These are phyloP conservation scores for Saitozyma sp. DNA, from an alignment of 768 basidiomycete genomes.

Conservation along the genomic window DNA sequence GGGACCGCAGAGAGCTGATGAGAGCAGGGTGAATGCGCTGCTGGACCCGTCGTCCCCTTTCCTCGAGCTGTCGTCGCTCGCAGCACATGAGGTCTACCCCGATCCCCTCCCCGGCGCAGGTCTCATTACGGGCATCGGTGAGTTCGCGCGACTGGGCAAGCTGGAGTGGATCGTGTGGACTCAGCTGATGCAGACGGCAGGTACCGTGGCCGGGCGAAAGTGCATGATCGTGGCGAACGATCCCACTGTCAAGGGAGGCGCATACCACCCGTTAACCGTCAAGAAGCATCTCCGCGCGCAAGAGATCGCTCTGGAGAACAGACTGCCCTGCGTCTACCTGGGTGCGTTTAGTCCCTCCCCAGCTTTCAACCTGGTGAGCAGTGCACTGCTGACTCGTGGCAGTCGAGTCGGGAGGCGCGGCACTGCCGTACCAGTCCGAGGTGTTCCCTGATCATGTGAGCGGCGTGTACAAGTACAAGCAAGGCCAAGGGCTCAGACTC, in stretches of 20 bases:
- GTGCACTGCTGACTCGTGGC: not conserved
- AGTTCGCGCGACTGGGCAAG: not conserved
- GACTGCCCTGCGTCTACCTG: conserved; percentile 85
- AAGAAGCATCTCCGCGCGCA: conserved; percentile 96
- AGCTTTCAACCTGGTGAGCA: not conserved
- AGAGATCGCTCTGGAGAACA: conserved; percentile 88
- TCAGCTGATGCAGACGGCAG: conserved; percentile 35
- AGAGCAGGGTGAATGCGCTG: conserved; percentile 65
- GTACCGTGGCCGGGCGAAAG: conserved; percentile 74
- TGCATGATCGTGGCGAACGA: conserved; percentile 93
- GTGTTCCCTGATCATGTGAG: conserved; percentile 77
- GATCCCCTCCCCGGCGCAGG: conserved; percentile 78
- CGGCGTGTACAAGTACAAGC: conserved; percentile 2
- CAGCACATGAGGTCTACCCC: conserved; percentile 82
- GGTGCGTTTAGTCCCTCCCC: conserved; percentile 58
- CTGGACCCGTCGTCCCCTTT: conserved; percentile 87
- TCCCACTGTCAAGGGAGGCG: conserved; percentile 88
- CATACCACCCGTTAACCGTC: conserved; percentile 86
- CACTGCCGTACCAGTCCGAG: conserved; percentile 86
- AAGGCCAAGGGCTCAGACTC: not conserved
- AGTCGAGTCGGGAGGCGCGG: conserved; percentile 95
- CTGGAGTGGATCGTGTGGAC: too few relatives aligned
- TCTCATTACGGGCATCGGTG: conserved; percentile 71
- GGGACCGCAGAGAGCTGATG: not conserved
- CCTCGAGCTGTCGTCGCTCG: conserved; percentile 79